Evolutionary conservation across 1,284 basidiomycete species (phyloP), one percentile per base, ranked within the genome.

Genomic region (Heliocybe sulcata): DNA sequence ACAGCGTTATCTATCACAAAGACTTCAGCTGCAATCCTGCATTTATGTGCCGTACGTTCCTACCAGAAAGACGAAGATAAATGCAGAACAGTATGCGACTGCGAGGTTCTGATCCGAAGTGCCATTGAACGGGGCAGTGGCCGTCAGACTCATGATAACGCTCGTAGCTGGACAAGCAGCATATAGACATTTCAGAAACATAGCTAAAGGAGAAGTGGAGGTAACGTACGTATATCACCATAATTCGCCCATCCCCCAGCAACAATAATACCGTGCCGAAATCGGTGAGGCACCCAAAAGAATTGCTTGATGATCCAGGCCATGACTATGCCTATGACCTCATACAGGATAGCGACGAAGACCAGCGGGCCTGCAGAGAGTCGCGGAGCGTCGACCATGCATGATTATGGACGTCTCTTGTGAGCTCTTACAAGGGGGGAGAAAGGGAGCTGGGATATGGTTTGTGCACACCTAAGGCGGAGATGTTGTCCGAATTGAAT

Each of bases 221-320:
- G n/a, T n/a, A 16, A 78, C 86, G 67, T 62, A 90, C 87, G 76
- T 62, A 89, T 73, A 71, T 83, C 86, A 6, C 81, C 85, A 50
- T 77, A 76, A 60, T 89, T 90, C 1, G 72, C 76, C 77, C 79
- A 88, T 6, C 74, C 77, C 27, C 84, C 87, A 0, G 85, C 83
- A 1, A 79, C 77, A 0, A 88, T 63, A 45, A 92, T 80, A 0
- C 82, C 85, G 58, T 79, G 77, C 49, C 85, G 74, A 63, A 92
- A 92, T 35, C 87, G 79, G 59, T 83, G 79, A 0, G 90, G 90
- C 1, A 92, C 86, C 81, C 85, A 91, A 63, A 88, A 90, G 47
- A 90, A 62, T 61, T 83, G 80, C 51, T 79, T 77, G 45, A 85
- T 72, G 11, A 82, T 55, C 72, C 76, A 83, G 0, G 83, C 82